A percentile compares a stretch with the other conserved stretches of the same genome.
Conservation (phyloP, 495 filamentous ascomycete species). For the Hypoxylon rickii region DNA sequence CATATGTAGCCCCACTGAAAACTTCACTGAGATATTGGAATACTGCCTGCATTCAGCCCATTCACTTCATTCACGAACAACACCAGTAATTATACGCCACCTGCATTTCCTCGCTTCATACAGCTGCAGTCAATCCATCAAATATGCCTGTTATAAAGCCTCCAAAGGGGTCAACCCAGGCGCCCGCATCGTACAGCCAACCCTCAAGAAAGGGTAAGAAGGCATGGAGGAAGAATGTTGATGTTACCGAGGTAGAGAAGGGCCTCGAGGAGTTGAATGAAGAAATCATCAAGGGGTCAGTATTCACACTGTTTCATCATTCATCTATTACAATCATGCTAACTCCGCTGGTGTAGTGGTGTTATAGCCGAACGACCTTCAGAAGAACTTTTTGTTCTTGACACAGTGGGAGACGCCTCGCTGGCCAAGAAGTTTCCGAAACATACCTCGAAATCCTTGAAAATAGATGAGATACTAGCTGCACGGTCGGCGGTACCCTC, state of each 20-base stretch:
- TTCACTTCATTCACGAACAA: too few species aligned
- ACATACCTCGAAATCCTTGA: slow-evolving; percentile 70
- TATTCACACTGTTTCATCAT: slow-evolving; percentile 1
- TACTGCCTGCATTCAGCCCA: too few species aligned
- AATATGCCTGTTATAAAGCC: slow-evolving; percentile 43
- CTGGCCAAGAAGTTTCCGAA: slow-evolving; percentile 67
- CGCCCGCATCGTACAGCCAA: slow-evolving; percentile 67
- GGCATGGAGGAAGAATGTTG: slow-evolving; percentile 97
- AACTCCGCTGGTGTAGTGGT: slow-evolving; percentile 61
- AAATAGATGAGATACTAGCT: slow-evolving; percentile 87
- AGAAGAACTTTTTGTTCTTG: slow-evolving; percentile 78
- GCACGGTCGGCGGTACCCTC: slow-evolving; percentile 79
- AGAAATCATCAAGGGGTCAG: slow-evolving; percentile 86
- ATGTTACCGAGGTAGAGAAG: slow-evolving; percentile 80
- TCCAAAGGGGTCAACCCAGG: slow-evolving; percentile 41
- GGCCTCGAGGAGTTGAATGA: slow-evolving; percentile 84
- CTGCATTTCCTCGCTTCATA: neutral
- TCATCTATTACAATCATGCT: slow-evolving; percentile 16
- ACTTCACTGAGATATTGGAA: too few species aligned
- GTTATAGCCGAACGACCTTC: slow-evolving; percentile 78
- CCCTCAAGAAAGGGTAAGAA: slow-evolving; percentile 96
- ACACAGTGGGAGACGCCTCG: slow-evolving; percentile 67
- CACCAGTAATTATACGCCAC: too few species aligned
- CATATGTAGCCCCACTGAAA: too few species aligned
- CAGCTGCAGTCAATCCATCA: neutral